These are phyloP conservation scores for Labyrinthula sp. DNA, from an alignment of 352 stramenopile species.

Conservation along the genomic window DNA sequence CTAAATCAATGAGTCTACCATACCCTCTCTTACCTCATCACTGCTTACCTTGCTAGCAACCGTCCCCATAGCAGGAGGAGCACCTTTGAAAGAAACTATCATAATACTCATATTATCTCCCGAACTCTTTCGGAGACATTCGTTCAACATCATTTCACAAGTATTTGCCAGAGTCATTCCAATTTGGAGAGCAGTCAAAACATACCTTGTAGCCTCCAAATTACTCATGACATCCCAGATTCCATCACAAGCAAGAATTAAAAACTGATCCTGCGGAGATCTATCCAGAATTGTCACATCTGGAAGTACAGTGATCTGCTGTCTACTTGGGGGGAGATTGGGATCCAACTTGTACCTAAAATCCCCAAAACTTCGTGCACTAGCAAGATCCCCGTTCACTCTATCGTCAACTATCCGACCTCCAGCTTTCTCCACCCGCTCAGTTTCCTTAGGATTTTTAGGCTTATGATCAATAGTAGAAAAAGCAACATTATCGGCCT, in stretches of 20 bases:
- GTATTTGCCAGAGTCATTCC: constrained; percentile 9
- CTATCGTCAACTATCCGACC: constrained; percentile 44
- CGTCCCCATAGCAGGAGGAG: no score
- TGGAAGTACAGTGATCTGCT: constrained; percentile 26
- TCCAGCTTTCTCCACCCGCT: constrained; percentile 41
- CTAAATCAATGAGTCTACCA: no score
- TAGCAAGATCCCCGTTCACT: constrained; percentile 52
- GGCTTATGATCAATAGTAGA: constrained; percentile 54
- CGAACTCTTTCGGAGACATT: constrained; percentile 19
- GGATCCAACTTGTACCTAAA: constrained; percentile 48
- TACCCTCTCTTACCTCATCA: no score
- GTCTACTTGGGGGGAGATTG: constrained; percentile 30
- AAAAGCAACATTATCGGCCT: constrained; percentile 35
- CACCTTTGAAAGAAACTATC: constrained; percentile 2
- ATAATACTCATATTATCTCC: constrained; percentile 29
- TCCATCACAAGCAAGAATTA: constrained; percentile 67
- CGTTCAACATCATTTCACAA: constrained; percentile 25
- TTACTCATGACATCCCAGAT: constrained; percentile 79
- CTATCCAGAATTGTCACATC: constrained; percentile 15
- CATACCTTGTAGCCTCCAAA: constrained; percentile 57
- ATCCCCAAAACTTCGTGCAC: constrained; percentile 48
- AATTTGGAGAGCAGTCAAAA: constrained; percentile 34
- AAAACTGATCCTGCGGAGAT: constrained; percentile 43
- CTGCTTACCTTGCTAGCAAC: no score
- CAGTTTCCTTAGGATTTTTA: constrained; percentile 41